phyloP scores from a whole-genome alignment of 306 rosid species.

The Cucurbita moschata region DNA sequence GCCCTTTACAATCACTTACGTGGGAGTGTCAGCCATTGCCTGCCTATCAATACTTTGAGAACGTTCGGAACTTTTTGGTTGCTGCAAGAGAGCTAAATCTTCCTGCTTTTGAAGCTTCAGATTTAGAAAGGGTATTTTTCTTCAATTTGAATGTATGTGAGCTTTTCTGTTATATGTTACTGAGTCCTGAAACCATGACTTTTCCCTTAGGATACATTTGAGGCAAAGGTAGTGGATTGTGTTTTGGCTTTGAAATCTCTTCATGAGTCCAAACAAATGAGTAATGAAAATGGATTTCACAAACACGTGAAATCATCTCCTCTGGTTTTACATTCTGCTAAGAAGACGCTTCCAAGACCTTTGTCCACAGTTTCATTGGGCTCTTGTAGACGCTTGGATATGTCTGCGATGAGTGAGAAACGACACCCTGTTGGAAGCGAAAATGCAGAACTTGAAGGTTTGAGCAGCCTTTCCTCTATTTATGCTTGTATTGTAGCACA shows the following conservation, averaged over 20 bases:
- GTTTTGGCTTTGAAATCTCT: slow-evolving; percentile 57
- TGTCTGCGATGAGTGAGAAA: slow-evolving; percentile 39
- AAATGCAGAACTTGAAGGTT: slow-evolving; percentile 48
- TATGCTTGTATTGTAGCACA: background rate
- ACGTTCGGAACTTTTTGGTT: slow-evolving; percentile 71
- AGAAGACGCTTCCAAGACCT: slow-evolving; percentile 38
- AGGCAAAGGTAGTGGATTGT: slow-evolving; percentile 75
- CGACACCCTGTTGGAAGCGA: slow-evolving; percentile 18
- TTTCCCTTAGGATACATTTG: slow-evolving; percentile 54
- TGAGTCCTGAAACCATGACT: background rate
- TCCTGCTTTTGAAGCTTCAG: slow-evolving; percentile 89
- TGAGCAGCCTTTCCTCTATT: background rate
- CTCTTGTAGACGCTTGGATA: slow-evolving; percentile 58
- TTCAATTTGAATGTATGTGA: background rate
- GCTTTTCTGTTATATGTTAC: background rate
- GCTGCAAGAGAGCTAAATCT: slow-evolving; percentile 59
- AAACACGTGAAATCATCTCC: slow-evolving; percentile 71
- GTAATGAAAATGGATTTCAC: slow-evolving; percentile 29
- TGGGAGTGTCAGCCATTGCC: slow-evolving; percentile 78
- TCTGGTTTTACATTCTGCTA: slow-evolving; percentile 29
- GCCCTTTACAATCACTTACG: slow-evolving; percentile 27
- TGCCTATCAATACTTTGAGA: slow-evolving; percentile 91
- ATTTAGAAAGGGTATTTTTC: slow-evolving; percentile 63
- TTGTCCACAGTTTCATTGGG: slow-evolving; percentile 33
- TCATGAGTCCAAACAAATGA: slow-evolving; percentile 50